Base-by-base conservation (phyloP, 371 early-diverging fungal species). In the Chytridium lagenaria region DNA sequence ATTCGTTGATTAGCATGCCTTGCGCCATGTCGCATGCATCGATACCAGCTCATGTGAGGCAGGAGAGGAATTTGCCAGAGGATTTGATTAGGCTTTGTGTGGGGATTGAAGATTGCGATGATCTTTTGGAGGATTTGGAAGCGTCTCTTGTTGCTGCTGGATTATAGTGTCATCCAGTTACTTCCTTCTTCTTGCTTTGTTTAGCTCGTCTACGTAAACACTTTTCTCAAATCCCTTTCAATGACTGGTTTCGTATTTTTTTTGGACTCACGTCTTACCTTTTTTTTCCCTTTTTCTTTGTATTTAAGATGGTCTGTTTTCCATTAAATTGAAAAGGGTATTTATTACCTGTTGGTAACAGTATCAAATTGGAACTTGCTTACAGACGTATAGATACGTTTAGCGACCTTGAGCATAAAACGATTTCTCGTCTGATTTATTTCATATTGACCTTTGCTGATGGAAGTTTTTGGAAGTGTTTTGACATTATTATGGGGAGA, bases 11-110 rank as follows among this genome's bases (percentile, higher is more conserved):
- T 78, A 91, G 95, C 79, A 95, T 98, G 96, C 98, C 98, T 22
- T 96, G 96, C 80, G 87, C 92, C 75, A 98, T 98, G 99, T 95
- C 96, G 0, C 99, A 98, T 74, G 95, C 98, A 36, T 93, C 94
- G 68, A 96, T 98, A 38, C 96, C 98, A 16, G 94, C 92, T 12
- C 89, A 92, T 68, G 88, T 96, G 15, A 89, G 99, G 59, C 89
- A 91, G 76, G 94, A 89, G 74, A 88, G 96, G 28, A 89, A 85
- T 2, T 81, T 98, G 69, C 94, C 96, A 5, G 98, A 97, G 83
- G 97, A 96, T 83, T 79, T 98, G 72, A 94, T 98, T 77, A 90
- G 99, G 23, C 82, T 98, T 23, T 96, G 96, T 73, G 93, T 98
- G n/a, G 99, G 99, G 37, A 96, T 98, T 77, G 99, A 98, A 81